Base-by-base conservation (phyloP, 2,329 filamentous ascomycete species). In the Amphichorda felina region DNA sequence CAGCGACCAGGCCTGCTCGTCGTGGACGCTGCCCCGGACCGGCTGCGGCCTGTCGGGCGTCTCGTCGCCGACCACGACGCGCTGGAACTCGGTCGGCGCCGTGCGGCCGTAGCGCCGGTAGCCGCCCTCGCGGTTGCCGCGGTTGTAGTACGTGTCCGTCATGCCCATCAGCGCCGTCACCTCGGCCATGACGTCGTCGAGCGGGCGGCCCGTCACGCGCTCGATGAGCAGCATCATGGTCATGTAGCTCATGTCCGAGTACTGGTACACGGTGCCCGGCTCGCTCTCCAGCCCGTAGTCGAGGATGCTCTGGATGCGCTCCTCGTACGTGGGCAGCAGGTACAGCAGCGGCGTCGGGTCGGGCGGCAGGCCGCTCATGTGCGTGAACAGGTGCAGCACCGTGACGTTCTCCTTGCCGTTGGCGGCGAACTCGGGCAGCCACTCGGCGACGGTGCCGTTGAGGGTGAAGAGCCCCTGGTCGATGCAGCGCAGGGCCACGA, bases 171-270 rank as follows among this genome's bases (percentile, higher is more conserved):
- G 36, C 2, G 30, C 15, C 8, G 53, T 55, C 22, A 38, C 50
- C 6, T 46, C 44, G 10, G 40, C 21, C 14, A 56, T 46, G 7
- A 49, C 41, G 2, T 45, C 43, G 31, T 56, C 51, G 9, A 51
- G 45, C 5, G 13, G 33, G 7, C 35, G 42, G 2, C 42, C 43
- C 1, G 50, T 54, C 5, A 55, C 41, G 9, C 36, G 43, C 37
- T 57, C 51, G 6, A 56, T 39, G 13, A 56, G 37, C 19, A 49
- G 42, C 37, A 41, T 43, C 15, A 56, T 35, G 3, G 49, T 50
- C 53, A 57, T 57, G 33, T 51, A 57, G 39, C 52, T 54, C 34
- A 56, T 40, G 30, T 57, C 54, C 6, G 55, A 57, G 35, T 59
- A 57, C 2, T 52, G 37, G 35, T 47, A 58, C 2, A 39, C 42